Conservation (phyloP, 225 moss, liverwort and hornwort species). For the Ulota crispa region DNA sequence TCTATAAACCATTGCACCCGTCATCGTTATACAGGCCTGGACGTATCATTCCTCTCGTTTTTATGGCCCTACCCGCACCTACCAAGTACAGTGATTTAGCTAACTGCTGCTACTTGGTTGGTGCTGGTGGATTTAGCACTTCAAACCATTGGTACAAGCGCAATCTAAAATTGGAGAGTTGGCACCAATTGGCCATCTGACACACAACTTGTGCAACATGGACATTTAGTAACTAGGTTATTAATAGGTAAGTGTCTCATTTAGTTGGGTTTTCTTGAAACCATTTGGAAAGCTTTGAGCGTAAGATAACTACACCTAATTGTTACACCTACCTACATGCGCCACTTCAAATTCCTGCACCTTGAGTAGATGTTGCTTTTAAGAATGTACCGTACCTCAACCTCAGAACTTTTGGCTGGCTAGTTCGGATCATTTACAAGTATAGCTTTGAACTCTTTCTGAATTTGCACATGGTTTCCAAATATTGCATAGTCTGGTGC, state of each 20-base stretch:
- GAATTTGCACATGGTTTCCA: neutral
- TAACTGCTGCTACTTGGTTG: neutral
- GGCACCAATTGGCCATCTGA: neutral
- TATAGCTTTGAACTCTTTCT: neutral
- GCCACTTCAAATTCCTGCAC: neutral
- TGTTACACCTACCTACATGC: neutral
- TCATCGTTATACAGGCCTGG: neutral
- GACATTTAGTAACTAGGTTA: neutral
- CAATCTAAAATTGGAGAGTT: neutral
- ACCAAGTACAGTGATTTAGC: too few relatives aligned
- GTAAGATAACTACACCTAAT: neutral
- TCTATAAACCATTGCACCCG: neutral
- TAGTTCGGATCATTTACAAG: neutral
- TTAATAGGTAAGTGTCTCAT: neutral
- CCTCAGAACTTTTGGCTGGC: neutral
- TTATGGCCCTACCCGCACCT: neutral
- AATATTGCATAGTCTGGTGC: neutral
- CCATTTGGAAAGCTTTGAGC: neutral
- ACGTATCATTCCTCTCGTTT: neutral
- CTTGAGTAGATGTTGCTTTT: neutral
- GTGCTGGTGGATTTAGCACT: neutral
- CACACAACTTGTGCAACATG: neutral
- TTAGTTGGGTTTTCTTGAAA: neutral
- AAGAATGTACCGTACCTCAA: neutral
- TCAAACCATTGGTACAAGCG: neutral